Base-by-base conservation (phyloP, 73 alveolate species). In the Blepharisma japonicum region DNA sequence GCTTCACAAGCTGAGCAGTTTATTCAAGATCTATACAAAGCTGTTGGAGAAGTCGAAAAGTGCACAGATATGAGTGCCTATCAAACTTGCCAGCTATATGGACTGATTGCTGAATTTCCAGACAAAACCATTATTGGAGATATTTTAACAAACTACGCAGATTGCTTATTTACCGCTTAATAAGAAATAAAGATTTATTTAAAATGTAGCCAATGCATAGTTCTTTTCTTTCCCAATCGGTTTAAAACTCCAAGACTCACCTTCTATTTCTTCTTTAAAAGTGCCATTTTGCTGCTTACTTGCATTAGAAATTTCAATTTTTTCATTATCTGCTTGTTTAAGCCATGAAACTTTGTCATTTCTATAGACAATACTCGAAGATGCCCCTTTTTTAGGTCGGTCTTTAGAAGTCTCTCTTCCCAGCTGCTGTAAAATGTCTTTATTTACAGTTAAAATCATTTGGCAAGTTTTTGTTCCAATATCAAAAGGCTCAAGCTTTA, bases 1-100 rank as follows among this genome's bases (percentile, higher is more conserved):
- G 87, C 91, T 50, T 46, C n/a, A 42, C 87, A 87, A 78, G 84
- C 71, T 9, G 85, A 90, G 56, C 72, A 90, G 66, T 86, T 81
- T 55, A 81, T 92, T 6, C 66, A 71, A 66, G 95, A 90, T 74
- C 71, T 92, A 20, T 86, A 86, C 71, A 83, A 80, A 48, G 88
- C 89, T 47, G 89, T 89, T 78, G 93, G 82, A 56, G 85, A 82
- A 87, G 88, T 92, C 45, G 68, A 83, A 83, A 82, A 68, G 70
- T 76, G 72, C 27, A 55, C 86, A 27, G 67, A 53, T 2, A 39
- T 11, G 14, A 11, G 11, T 5, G 23, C 14, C 14, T 8, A n/a
- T n/a, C 47, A 25, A 25, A 25, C 46, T 8, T n/a, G 14, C 47
- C 47, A n/a, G 2, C 4, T 61, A 9, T 61, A 61, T 25, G 74